These are phyloP conservation scores for Lasiosphaeria hispida DNA, from an alignment of 495 filamentous ascomycete species.

Conservation along the genomic window DNA sequence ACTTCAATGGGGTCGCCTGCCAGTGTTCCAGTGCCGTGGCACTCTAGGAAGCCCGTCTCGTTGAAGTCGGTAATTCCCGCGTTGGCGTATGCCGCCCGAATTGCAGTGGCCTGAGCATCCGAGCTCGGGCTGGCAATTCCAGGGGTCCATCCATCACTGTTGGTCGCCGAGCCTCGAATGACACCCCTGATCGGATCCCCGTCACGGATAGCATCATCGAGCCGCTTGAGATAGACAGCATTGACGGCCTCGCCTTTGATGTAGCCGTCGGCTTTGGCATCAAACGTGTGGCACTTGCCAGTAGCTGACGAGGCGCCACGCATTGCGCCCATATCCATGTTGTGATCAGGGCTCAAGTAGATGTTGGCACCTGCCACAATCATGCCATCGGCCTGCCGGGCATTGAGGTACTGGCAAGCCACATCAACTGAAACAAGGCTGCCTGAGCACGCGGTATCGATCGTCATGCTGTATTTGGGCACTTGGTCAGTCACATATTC, in stretches of 20 bases:
- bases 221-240: constrained; percentile 42
- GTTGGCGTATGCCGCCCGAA: constrained; percentile 40
- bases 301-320: not conserved
- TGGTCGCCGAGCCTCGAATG: constrained; percentile 48
- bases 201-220: constrained; percentile 47
- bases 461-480: constrained; percentile 18
- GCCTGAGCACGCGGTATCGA: constrained; percentile 48
- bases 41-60: constrained; percentile 47
- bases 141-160: constrained; percentile 48
- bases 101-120: constrained; percentile 49
- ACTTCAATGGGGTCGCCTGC: constrained; percentile 49
- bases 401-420: constrained; percentile 39
- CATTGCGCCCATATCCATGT: not conserved
- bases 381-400: constrained; percentile 36
- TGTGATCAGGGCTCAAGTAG: constrained; percentile 11
- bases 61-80: constrained; percentile 18
- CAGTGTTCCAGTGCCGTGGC: constrained; percentile 48
- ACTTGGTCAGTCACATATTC: not conserved
- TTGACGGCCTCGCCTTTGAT: constrained; percentile 56
- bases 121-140: constrained; percentile 50
- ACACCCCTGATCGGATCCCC: constrained; percentile 54
- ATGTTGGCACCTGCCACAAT: constrained; percentile 37
- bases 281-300: constrained; percentile 28
- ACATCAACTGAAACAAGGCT: constrained; percentile 38
- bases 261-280: constrained; percentile 45